phyloP scores from a whole-genome alignment of 768 basidiomycete genomes.

The Punctularia strigosozonata region DNA sequence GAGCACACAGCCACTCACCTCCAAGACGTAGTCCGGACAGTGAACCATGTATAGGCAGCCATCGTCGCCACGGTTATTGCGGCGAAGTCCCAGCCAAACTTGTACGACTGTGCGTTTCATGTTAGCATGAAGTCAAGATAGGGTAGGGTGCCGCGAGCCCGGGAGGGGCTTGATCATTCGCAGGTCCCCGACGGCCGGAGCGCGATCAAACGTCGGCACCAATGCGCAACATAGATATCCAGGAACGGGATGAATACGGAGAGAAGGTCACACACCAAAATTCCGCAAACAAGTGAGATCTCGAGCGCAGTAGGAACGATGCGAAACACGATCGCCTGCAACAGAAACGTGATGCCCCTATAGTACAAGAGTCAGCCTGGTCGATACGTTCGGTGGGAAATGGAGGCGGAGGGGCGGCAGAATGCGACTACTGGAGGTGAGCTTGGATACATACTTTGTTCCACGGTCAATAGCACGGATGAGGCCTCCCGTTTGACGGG shows the following conservation, averaged over 20 bases:
- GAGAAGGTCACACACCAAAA: constrained; percentile 50
- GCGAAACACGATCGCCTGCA: constrained; percentile 89
- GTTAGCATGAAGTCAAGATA: neutral
- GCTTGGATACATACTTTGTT: constrained; percentile 59
- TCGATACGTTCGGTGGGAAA: no score
- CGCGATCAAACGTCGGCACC: no score
- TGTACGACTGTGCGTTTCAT: constrained; percentile 58
- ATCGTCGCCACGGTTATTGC: constrained; percentile 79
- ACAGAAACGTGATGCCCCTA: constrained; percentile 92
- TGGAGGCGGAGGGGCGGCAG: no score
- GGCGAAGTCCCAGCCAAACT: constrained; percentile 97
- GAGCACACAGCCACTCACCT: constrained; percentile 37
- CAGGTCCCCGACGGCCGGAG: no score
- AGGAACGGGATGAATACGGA: neutral
- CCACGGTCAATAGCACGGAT: constrained; percentile 96
- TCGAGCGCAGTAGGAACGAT: constrained; percentile 94
- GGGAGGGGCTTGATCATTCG: constrained; percentile 1
- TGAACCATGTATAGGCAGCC: constrained; percentile 94
- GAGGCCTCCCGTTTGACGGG: constrained; percentile 89
- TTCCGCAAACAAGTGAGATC: constrained; percentile 94
- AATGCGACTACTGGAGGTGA: no score
- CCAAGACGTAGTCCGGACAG: constrained; percentile 93
- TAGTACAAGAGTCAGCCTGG: constrained; percentile 1
- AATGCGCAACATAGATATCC: no score
- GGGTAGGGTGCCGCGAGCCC: neutral